Conservation (phyloP, 345 rosid species). For the Trapa incisa region DNA sequence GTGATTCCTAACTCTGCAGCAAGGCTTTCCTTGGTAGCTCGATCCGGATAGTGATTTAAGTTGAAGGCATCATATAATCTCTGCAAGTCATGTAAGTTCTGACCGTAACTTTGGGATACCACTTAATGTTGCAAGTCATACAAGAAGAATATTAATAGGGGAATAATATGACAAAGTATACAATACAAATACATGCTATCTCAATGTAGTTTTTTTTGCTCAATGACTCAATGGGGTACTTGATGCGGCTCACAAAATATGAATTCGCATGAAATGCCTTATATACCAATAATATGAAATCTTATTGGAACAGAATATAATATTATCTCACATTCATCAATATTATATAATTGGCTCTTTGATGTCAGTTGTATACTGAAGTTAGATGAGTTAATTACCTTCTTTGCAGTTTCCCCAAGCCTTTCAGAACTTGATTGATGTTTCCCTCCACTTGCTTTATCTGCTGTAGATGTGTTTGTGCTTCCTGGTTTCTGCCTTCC, state of each 20-base stretch:
- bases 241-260: too few species aligned
- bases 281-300: neutral
- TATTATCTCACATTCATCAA: neutral
- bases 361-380: neutral
- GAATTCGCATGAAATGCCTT: neutral
- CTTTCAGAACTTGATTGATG: slow-evolving; percentile 23
- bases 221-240: too few species aligned
- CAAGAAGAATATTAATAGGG: too few species aligned
- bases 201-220: too few species aligned
- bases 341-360: neutral
- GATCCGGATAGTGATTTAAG: slow-evolving; percentile 65
- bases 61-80: slow-evolving; percentile 39
- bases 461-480: slow-evolving; percentile 11
- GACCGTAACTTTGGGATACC: neutral
- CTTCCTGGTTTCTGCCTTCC: slow-evolving; percentile 10
- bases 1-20: slow-evolving; percentile 56
- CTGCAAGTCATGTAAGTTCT: slow-evolving; percentile 27
- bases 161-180: neutral
- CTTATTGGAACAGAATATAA: neutral
- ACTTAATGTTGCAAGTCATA: neutral
- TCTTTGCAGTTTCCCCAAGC: slow-evolving; percentile 42
- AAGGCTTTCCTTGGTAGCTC: slow-evolving; percentile 40
- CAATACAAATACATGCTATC: neutral
- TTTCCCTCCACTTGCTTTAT: slow-evolving; percentile 18
- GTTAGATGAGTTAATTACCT: slow-evolving; percentile 32